Percentiles rank a stretch among this genome's conserved stretches.
Evolutionary conservation across 2,329 filamentous ascomycete genomes (phyloP).

Genomic region (Diaporthe longicolla): DNA sequence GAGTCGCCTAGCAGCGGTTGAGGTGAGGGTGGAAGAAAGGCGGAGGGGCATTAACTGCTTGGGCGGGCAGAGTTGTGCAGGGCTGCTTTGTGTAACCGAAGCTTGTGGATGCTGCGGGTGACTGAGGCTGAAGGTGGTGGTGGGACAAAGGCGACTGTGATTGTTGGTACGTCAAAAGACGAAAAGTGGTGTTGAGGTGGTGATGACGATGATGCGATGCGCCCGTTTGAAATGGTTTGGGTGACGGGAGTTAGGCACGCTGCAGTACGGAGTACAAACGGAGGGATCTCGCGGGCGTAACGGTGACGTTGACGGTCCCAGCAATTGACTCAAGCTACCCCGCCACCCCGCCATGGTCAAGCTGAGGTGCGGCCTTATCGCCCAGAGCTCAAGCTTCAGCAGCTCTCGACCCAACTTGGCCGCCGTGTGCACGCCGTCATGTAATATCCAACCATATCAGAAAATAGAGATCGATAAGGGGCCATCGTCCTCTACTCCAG

Average conservation of each 20-base stretch:
- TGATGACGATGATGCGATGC: not conserved
- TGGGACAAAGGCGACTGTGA: no score
- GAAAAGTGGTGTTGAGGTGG: no score
- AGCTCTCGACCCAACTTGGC: not conserved
- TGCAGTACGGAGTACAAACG: not conserved
- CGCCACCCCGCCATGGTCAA: constrained; percentile 29
- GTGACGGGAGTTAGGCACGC: not conserved
- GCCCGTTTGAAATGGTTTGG: not conserved
- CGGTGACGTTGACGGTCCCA: constrained; percentile 16
- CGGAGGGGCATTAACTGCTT: constrained; percentile 19
- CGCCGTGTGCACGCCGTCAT: no score
- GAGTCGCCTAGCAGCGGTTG: constrained; percentile 36
- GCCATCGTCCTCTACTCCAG: no score
- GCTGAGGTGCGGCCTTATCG: not conserved
- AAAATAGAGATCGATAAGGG: not conserved
- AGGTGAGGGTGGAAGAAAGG: constrained; percentile 7
- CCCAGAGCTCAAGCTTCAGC: not conserved
- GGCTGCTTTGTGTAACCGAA: not conserved
- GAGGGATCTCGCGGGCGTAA: not conserved
- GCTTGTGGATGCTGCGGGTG: not conserved
- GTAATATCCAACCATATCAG: not conserved
- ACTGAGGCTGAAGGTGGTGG: not conserved
- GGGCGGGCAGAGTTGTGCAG: not conserved
- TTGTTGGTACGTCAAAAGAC: not conserved
- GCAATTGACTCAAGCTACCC: constrained; percentile 1